A percentile compares a stretch with the other conserved stretches of the same genome.
phyloP scores from a whole-genome alignment of 2,329 filamentous ascomycete species.

The Colletotrichum tabaci region DNA sequence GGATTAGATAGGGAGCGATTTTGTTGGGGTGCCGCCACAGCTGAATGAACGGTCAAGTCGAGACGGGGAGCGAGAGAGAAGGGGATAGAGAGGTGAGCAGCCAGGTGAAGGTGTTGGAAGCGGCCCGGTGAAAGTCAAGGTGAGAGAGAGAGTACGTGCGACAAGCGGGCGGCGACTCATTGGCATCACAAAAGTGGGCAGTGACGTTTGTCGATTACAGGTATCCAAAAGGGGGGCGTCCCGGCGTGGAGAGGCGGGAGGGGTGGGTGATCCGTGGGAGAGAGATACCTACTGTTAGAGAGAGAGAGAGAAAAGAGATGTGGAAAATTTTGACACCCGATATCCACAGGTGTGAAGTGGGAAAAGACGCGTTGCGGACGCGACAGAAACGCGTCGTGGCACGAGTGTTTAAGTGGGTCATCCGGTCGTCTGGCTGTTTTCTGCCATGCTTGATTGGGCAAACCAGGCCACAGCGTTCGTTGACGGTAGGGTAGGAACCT shows the following conservation, averaged over 20 bases:
- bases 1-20: background rate
- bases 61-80: background rate
- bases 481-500: no score
- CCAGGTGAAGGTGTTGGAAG: background rate
- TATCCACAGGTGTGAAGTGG: constrained; percentile 11
- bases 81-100: constrained; percentile 10
- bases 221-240: background rate
- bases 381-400: background rate
- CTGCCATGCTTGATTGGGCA: background rate
- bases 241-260: background rate
- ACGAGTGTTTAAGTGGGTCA: background rate
- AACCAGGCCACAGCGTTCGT: background rate
- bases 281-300: constrained; percentile 31
- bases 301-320: background rate
- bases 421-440: background rate
- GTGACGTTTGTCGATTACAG: constrained; percentile 26
- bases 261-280: background rate
- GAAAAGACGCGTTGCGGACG: constrained; percentile 32
- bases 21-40: background rate
- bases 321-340: constrained; percentile 6
- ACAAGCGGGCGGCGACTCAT: constrained; percentile 29
- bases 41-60: background rate
- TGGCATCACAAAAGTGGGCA: constrained; percentile 35
- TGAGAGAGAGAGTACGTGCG: constrained; percentile 6
- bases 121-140: constrained; percentile 24